These are phyloP conservation scores for Sugiyamaella novakii DNA, from an alignment of 1,139 yeast genomes.

Conservation along the genomic window DNA sequence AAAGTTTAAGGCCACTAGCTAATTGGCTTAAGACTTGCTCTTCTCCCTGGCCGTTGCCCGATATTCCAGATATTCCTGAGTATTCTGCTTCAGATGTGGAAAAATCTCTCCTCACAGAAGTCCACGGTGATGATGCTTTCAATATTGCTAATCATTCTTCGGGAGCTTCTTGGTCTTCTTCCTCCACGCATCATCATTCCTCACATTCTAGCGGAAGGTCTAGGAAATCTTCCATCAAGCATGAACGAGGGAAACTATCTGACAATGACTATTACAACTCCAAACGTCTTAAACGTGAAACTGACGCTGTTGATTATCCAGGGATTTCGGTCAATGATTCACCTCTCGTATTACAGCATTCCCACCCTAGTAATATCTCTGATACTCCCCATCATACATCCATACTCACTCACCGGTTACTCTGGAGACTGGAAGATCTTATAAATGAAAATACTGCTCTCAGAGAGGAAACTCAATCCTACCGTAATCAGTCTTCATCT, in stretches of 20 bases:
- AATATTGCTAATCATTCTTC: conserved; percentile 1
- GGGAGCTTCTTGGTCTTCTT: conserved; percentile 2
- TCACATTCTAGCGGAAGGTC: background rate
- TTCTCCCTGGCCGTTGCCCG: conserved; percentile 77
- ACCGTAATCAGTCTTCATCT: conserved; percentile 37
- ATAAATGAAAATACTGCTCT: conserved; percentile 28
- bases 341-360: background rate
- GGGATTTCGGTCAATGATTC: background rate
- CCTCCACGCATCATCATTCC: background rate
- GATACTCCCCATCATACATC: conserved; percentile 57
- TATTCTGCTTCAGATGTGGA: conserved; percentile 77
- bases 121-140: conserved; percentile 42
- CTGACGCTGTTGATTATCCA: conserved; percentile 25
- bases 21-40: conserved; percentile 53
- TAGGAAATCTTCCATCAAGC: conserved; percentile 6
- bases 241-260: conserved; percentile 1
- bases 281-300: conserved; percentile 66
- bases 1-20: conserved; percentile 61
- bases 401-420: conserved; percentile 53
- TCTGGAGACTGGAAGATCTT: conserved; percentile 43
- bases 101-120: conserved; percentile 75
- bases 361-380: background rate
- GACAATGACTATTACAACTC: conserved; percentile 53
- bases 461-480: conserved; percentile 40
- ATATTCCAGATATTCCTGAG: conserved; percentile 61